phyloP scores from a whole-genome alignment of 1,139 yeast genomes.

The Yamadazyma oceani region DNA sequence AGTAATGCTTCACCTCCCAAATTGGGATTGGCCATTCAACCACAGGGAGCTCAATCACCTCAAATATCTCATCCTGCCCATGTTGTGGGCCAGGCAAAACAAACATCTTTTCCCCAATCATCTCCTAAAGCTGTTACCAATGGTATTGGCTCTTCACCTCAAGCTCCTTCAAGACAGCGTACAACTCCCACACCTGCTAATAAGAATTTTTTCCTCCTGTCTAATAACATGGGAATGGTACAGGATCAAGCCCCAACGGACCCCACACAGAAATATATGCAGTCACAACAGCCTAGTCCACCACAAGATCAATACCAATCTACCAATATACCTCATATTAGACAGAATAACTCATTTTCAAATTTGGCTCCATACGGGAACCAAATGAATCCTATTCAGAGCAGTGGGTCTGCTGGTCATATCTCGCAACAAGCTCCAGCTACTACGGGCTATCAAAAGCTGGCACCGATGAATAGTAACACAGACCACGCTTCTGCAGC shows the following conservation, averaged over 20 bases:
- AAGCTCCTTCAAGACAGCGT: slow-evolving; percentile 3
- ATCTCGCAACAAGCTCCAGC: neutral
- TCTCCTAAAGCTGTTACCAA: neutral
- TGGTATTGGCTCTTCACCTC: slow-evolving; percentile 1
- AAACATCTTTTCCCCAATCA: neutral
- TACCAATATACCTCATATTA: neutral
- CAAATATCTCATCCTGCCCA: neutral
- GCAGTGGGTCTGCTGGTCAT: neutral
- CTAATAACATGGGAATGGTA: neutral
- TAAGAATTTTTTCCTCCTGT: neutral
- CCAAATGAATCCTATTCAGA: neutral
- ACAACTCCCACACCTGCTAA: neutral
- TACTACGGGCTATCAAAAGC: neutral
- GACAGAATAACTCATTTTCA: slow-evolving; percentile 2
- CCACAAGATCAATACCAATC: slow-evolving; percentile 7
- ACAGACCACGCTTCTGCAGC: slow-evolving; percentile 12
- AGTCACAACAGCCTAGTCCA: slow-evolving; percentile 8
- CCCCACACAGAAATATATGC: neutral
- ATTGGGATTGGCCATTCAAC: slow-evolving; percentile 8
- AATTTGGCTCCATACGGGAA: neutral
- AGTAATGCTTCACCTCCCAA: slow-evolving; percentile 13
- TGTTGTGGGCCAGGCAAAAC: neutral
- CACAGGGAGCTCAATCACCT: neutral
- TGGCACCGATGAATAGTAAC: neutral
- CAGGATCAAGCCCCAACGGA: neutral